A percentile compares a stretch with the other conserved stretches of the same genome.
Conservation (phyloP, 108 stramenopile species). For the Cylindrotheca closterium region DNA sequence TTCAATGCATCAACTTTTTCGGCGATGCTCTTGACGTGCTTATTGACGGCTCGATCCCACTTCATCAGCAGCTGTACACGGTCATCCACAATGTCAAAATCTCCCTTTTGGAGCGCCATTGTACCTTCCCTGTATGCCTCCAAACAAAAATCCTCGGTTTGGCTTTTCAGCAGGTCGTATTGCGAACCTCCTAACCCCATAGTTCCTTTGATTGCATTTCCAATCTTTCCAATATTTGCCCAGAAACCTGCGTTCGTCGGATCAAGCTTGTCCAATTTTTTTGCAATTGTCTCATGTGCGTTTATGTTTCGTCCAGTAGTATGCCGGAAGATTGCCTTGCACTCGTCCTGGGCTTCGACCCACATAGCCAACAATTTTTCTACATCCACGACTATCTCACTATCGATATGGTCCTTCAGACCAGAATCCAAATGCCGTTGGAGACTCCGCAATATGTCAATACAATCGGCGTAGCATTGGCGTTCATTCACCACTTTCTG, state of each 20-base stretch:
- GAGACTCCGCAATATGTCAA: slow-evolving; percentile 10
- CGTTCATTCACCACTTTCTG: slow-evolving; percentile 12
- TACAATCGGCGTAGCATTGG: slow-evolving; percentile 40
- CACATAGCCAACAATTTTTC: background rate
- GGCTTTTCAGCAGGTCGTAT: background rate
- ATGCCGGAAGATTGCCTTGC: too few species aligned
- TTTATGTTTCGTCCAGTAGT: too few species aligned
- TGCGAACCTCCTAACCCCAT: background rate
- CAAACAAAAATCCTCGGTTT: background rate
- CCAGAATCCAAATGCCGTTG: slow-evolving; percentile 13
- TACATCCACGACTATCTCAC: background rate
- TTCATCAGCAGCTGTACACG: slow-evolving; percentile 30
- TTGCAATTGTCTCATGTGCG: too few species aligned
- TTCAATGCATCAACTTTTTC: slow-evolving; percentile 21
- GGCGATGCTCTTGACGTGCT: slow-evolving; percentile 28
- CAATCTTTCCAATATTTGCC: too few species aligned
- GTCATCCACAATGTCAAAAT: slow-evolving; percentile 31
- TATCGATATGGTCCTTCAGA: slow-evolving; percentile 12
- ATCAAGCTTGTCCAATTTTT: background rate
- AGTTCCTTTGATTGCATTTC: too few species aligned
- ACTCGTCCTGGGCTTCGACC: too few species aligned
- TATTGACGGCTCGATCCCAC: slow-evolving; percentile 17
- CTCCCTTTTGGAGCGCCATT: slow-evolving; percentile 27
- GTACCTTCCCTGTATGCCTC: slow-evolving; percentile 14
- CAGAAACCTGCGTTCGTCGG: background rate